Conservation (phyloP, 768 basidiomycete species). For the Tulasnella sp. region DNA sequence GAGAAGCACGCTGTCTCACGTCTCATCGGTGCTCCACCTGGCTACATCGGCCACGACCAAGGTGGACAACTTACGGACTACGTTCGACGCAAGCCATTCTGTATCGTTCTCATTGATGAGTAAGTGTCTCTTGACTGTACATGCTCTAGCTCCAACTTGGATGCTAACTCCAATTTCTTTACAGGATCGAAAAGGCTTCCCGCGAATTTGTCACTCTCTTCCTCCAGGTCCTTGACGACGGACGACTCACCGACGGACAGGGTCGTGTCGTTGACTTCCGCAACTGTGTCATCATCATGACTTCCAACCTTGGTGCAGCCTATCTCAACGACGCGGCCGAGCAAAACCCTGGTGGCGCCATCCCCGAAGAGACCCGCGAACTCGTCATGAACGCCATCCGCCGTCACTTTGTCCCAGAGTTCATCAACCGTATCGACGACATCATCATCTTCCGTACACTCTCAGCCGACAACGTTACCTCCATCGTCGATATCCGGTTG, state of each 20-base stretch:
- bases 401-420: conserved; percentile 84
- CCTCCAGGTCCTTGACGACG: conserved; percentile 85
- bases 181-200: conserved; percentile 73
- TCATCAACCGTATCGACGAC: conserved; percentile 84
- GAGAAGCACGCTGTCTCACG: conserved; percentile 70
- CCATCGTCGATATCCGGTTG: conserved; percentile 84
- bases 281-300: conserved; percentile 92
- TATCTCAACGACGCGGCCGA: conserved; percentile 68
- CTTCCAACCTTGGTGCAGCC: conserved; percentile 79
- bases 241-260: conserved; percentile 85
- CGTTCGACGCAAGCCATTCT: conserved; percentile 83
- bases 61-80: conserved; percentile 92
- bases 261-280: conserved; percentile 54
- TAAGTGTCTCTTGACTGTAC: conserved; percentile 17
- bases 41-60: conserved; percentile 48
- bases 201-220: conserved; percentile 65
- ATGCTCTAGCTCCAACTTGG: not conserved
- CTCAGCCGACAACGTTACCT: conserved; percentile 64
- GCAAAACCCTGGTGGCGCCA: conserved; percentile 39
- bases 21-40: conserved; percentile 66
- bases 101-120: conserved; percentile 76
- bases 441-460: conserved; percentile 58
- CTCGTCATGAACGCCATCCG: conserved; percentile 76
- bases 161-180: conserved; percentile 29
- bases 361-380: conserved; percentile 50